phyloP scores from a whole-genome alignment of 1,139 yeast species.

The Petasospora fabianii region DNA sequence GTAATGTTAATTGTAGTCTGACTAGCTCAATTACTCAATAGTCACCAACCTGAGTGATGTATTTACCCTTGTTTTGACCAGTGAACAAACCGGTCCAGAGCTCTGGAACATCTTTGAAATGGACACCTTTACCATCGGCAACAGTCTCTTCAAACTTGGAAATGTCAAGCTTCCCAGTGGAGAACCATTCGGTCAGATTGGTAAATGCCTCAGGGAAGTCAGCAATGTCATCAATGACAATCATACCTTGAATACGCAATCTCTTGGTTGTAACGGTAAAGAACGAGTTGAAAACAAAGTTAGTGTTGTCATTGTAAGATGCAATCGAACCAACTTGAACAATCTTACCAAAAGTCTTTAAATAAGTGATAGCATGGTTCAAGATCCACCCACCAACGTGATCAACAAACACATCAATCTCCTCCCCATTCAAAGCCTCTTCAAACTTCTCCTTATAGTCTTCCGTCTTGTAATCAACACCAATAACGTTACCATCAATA shows the following conservation, averaged over 20 bases:
- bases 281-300: constrained; percentile 24
- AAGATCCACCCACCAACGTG: constrained; percentile 63
- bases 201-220: constrained; percentile 10
- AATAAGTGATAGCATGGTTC: constrained; percentile 40
- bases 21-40: too few relatives aligned
- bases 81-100: constrained; percentile 43
- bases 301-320: constrained; percentile 46
- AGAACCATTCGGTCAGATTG: constrained; percentile 29
- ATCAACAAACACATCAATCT: constrained; percentile 48
- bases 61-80: constrained; percentile 34
- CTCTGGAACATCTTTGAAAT: constrained; percentile 39
- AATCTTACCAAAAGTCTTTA: constrained; percentile 44
- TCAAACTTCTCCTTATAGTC: constrained; percentile 41
- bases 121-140: constrained; percentile 34
- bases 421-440: constrained; percentile 42
- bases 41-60: constrained; percentile 29
- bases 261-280: constrained; percentile 15
- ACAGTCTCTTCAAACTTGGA: constrained; percentile 30
- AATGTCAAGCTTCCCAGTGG: constrained; percentile 39
- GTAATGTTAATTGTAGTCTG: too few relatives aligned
- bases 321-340: constrained; percentile 63
- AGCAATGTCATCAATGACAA: constrained; percentile 17
- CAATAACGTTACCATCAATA: constrained; percentile 46
- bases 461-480: constrained; percentile 50
- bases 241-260: constrained; percentile 20